Base-by-base conservation (phyloP, 371 early-diverging fungal species). In the Quaeritorhiza haematococci region DNA sequence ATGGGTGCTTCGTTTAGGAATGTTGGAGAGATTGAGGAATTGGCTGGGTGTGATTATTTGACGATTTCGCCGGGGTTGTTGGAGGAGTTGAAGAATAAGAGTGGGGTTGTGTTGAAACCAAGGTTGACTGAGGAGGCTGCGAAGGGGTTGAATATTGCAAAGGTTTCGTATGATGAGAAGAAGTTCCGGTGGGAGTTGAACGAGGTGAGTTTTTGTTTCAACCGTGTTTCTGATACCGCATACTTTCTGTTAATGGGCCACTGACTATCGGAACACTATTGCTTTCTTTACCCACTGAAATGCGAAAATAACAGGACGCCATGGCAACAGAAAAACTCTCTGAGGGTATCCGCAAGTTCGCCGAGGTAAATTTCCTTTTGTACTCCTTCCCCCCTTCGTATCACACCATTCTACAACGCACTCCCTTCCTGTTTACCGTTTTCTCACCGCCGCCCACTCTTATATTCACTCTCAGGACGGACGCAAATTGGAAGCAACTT, bases 1-100 rank as follows among this genome's bases (percentile, higher is more conserved):
- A 98, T 98, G 98, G 98, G 97, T 54, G 98, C 98, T 46, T 93
- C 94, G 34, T 98, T 98, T 93, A 89, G 98, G 67, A 93, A 92
- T 80, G 83, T 83, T 41, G 94, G 90, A 56, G 96, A 96, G 73
- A 96, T 96, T 66, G 85, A 89, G 67, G 87, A 94, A 75, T 80
- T 98, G 53, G 89, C 93, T 58, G 96, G 98, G 46, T 91, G 93
- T 71, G 96, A 98, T 74, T 95, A 80, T 72, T 76, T 98, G 72
- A 96, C 98, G 66, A 96, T 98, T 74, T 88, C 91, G 47, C 93
- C 97, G 48, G 73, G 69, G 49, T 82, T 96, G 26, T 80, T 97
- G 61, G 80, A 79, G 27, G 87, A 90, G 53, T 82, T 97, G 47
- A 71, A 80, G 47, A n/a, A n/a, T n/a, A 69, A 80, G 48, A 80